Evolutionary conservation across 164 flowering plant species (phyloP).

Genomic region (Litsea cubeba): DNA sequence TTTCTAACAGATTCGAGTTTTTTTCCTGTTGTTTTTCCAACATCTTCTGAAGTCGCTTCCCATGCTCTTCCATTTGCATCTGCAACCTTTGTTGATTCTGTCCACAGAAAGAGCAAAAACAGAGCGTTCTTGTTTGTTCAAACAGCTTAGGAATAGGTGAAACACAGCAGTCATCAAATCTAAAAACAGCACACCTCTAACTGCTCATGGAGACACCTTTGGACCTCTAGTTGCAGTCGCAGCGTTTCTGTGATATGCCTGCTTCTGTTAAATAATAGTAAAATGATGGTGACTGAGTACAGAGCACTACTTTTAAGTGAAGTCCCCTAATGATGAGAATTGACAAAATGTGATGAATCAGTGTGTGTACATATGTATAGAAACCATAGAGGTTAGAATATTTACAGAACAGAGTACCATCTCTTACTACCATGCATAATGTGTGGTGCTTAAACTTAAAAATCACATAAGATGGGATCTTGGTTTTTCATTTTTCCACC

Average conservation of each 20-base stretch:
- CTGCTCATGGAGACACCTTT: slow-evolving; percentile 80
- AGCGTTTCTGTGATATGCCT: slow-evolving; percentile 68
- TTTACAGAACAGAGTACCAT: too few relatives aligned
- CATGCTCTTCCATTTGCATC: slow-evolving; percentile 78
- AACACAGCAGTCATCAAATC: neutral
- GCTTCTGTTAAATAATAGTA: slow-evolving; percentile 36
- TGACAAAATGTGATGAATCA: too few relatives aligned
- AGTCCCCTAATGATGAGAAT: too few relatives aligned
- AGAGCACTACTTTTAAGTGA: too few relatives aligned
- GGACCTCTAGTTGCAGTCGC: slow-evolving; percentile 70
- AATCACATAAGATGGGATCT: too few relatives aligned
- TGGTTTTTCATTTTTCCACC: neutral
- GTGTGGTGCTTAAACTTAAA: too few relatives aligned
- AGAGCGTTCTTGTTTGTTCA: neutral
- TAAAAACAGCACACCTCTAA: slow-evolving; percentile 45
- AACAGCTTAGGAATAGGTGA: neutral
- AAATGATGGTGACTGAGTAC: neutral
- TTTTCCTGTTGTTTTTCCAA: slow-evolving; percentile 53
- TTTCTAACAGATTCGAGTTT: slow-evolving; percentile 23
- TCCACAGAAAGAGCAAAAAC: neutral
- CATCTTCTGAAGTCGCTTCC: slow-evolving; percentile 62
- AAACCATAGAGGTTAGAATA: too few relatives aligned
- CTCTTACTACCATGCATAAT: too few relatives aligned
- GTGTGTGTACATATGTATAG: too few relatives aligned
- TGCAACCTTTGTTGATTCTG: slow-evolving; percentile 71